phyloP scores from a whole-genome alignment of 2,329 filamentous ascomycete genomes.

The Westerdykella ornata region DNA sequence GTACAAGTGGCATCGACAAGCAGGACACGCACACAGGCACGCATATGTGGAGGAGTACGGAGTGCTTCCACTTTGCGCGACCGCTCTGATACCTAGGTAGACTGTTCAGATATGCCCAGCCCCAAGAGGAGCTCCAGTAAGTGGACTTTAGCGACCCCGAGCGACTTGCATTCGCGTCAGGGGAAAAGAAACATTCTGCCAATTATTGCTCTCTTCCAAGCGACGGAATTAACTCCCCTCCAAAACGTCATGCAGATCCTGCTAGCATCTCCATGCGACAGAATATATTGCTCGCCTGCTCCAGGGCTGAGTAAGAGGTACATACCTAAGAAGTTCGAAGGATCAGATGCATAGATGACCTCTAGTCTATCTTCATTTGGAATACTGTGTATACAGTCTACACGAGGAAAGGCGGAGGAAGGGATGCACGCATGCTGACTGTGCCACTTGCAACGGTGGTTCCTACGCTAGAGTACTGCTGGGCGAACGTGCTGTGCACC shows the following conservation, averaged over 20 bases:
- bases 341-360: not conserved
- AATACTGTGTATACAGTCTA: not conserved
- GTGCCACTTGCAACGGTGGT: conserved; percentile 1
- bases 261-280: too few species aligned
- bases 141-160: too few species aligned
- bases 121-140: too few species aligned
- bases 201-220: conserved; percentile 9
- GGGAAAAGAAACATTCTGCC: conserved; percentile 13
- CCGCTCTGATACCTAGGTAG: too few species aligned
- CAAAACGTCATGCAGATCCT: conserved; percentile 11
- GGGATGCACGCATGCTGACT: conserved; percentile 2
- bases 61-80: too few species aligned
- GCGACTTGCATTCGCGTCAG: conserved; percentile 1
- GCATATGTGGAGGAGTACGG: too few species aligned
- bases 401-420: not conserved
- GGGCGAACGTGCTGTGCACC: not conserved
- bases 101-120: too few species aligned
- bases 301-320: conserved; percentile 7
- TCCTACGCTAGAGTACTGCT: too few species aligned
- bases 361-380: not conserved
- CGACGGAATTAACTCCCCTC: conserved; percentile 2
- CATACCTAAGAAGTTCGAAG: not conserved
- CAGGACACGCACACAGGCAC: too few species aligned
- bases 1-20: too few species aligned
- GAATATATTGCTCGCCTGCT: conserved; percentile 6